phyloP scores from a whole-genome alignment of 768 basidiomycete species.

The Boletus vinaceobasis region DNA sequence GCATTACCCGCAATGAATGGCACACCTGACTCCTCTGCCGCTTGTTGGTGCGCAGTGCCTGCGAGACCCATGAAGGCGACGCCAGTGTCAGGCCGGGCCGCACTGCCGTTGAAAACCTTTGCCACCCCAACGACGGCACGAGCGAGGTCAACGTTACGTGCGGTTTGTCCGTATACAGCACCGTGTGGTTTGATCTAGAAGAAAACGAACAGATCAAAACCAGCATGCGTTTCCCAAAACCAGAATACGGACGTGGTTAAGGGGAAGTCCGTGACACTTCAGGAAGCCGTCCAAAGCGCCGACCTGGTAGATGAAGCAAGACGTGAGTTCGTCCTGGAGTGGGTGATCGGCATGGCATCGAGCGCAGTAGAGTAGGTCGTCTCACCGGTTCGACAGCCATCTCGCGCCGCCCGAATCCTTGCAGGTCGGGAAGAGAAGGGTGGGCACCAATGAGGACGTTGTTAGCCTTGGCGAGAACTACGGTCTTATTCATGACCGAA shows the following conservation, averaged over 20 bases:
- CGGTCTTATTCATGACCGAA: constrained; percentile 62
- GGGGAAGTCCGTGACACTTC: constrained; percentile 44
- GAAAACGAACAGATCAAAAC: not conserved
- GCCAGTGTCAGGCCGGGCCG: constrained; percentile 12
- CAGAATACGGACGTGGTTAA: constrained; percentile 50
- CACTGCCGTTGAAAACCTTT: constrained; percentile 42
- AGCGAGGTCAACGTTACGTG: constrained; percentile 53
- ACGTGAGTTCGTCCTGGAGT: constrained; percentile 48
- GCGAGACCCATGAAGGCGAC: constrained; percentile 63
- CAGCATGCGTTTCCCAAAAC: not conserved
- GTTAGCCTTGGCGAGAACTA: constrained; percentile 52
- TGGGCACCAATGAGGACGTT: constrained; percentile 63
- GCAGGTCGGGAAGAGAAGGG: constrained; percentile 56
- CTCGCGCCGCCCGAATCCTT: constrained; percentile 65
- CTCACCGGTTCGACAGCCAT: constrained; percentile 59
- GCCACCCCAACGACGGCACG: constrained; percentile 52
- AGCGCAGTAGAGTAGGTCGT: not conserved
- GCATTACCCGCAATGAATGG: constrained; percentile 56
- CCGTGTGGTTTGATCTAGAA: constrained; percentile 59
- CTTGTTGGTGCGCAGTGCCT: constrained; percentile 58
- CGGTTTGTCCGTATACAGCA: constrained; percentile 57
- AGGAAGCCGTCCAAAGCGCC: constrained; percentile 64
- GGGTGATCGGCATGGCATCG: not conserved
- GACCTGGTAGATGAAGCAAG: constrained; percentile 63
- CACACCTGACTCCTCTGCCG: constrained; percentile 51